Base-by-base conservation (phyloP, 768 basidiomycete genomes). In the Royoungia palumana region DNA sequence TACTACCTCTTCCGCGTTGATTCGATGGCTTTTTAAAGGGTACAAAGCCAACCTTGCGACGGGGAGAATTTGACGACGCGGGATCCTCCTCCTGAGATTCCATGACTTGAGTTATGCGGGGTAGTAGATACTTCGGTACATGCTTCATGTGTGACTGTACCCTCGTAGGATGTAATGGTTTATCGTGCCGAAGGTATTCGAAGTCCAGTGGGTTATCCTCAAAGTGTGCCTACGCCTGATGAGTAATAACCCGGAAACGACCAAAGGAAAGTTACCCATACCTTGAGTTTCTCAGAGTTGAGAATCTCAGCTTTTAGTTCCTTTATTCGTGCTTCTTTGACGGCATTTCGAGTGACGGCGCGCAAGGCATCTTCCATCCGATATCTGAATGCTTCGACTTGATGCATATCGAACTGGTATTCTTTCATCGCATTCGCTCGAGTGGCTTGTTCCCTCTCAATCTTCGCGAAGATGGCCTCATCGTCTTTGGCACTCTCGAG, bases 301-400 rank as follows among this genome's bases (percentile, higher is more conserved):
- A 99, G 67, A 32, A 98, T 85, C 68, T 99, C 96, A 25, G 83
- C 72, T 68, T 95, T 94, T 58, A 98, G 71, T 68, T 98, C 95
- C 68, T 94, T 95, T 39, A 96, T 76, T 58, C 94, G 75, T 2
- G 96, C 96, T 68, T 99, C 95, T 56, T 85, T 80, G 53, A 98
- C 82, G 7, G 86, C 82, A 48, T 81, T 85, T 56, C 85, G 78
- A 47, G 96, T 98, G 10, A 96, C 94, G 39, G 85, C 80, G 55
- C 91, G 76, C 59, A 98, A 64, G 2, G 92, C 96, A 62, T 98
- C 96, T 63, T 95, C 91, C 95, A 97, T 97, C 41, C 96, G 79
- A 71, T 99, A 99, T 62, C 94, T 75, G 72, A 99, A 99, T 19
- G 91, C 93, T 59, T 99, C 94, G 17, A 98, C 92, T 74, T 96